Evolutionary conservation across 2,329 filamentous ascomycete species (phyloP), one percentile per base, ranked within the genome.

Genomic region (Dactylellina parvicollis): DNA sequence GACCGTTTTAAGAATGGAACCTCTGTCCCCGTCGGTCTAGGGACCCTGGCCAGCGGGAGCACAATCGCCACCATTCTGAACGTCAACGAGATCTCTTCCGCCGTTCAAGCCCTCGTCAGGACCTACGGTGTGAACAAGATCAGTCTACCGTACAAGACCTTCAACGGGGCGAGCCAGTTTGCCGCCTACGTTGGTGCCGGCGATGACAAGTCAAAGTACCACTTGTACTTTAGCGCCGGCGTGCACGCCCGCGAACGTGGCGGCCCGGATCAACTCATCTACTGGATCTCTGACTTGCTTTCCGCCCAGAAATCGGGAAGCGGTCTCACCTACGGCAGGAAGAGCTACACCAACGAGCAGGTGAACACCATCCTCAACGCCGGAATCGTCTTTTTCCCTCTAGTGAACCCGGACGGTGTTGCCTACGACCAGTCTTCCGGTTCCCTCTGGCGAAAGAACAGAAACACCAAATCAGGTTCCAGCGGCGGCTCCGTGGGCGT

Each of bases 201-300:
- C 8, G 80, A 81, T 20, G 80, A 81, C 75, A 81, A 81, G 55
- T 79, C 80, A 36, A 79, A 79, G 3, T 84, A 84, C 76, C 81
- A 83, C 34, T 82, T 86, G 26, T 85, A 85, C 77, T 79, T 88
- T 65, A 84, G 84, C 69, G 83, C 83, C 42, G 85, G 81, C 24
- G 83, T 87, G 49, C 86, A 88, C 76, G 84, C 86, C 7, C 84
- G 86, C 22, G 86, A 88, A 79, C 83, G 86, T 8, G 86, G 86
- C 24, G 84, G 83, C 0, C 82, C 86, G 0, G 86, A 88, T 76
- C 82, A 84, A 69, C 80, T 87, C 12, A 79, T 88, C 44, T 87
- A 87, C 81, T 87, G 86, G 79, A 80, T 87, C 28, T 80, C 85
- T 0, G 86, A 88, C 76, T 81, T 88, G 2, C 81, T 88, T 2